Evolutionary conservation across 192 early-diverging fungal genomes (phyloP).

Genomic region (Helicostylum pulchrum): DNA sequence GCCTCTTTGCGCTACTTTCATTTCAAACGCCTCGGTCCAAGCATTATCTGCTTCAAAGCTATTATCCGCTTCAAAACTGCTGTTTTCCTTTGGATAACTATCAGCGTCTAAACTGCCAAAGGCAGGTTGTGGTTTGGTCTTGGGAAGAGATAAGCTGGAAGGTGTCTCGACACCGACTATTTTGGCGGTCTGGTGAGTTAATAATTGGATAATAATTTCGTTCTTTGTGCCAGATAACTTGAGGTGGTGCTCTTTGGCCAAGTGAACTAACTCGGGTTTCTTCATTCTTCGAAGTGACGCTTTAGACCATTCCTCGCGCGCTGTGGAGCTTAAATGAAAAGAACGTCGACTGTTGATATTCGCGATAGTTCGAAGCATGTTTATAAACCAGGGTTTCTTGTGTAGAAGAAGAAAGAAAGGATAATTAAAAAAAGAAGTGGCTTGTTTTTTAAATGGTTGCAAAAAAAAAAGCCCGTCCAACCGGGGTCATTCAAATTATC

Average conservation of each 20-base stretch:
- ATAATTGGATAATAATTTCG: slow-evolving; percentile 20
- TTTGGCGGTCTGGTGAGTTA: slow-evolving; percentile 8
- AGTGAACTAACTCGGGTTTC: slow-evolving; percentile 18
- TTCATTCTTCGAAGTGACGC: slow-evolving; percentile 21
- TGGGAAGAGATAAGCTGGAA: too few species aligned
- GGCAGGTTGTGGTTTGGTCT: neutral
- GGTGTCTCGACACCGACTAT: neutral
- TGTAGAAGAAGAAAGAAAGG: neutral
- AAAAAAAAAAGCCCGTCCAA: neutral
- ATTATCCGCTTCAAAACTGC: neutral
- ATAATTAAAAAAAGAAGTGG: neutral
- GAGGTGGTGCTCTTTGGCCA: slow-evolving; percentile 19
- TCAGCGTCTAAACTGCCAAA: neutral
- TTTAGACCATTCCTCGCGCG: slow-evolving; percentile 8
- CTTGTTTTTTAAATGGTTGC: neutral
- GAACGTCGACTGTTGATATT: neutral
- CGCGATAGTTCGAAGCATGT: neutral
- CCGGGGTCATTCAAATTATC: neutral
- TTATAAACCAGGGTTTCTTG: too few species aligned
- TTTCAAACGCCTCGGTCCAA: slow-evolving; percentile 29
- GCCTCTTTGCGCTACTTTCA: slow-evolving; percentile 23
- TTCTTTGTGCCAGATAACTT: slow-evolving; percentile 23
- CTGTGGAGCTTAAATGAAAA: neutral
- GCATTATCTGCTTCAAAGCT: neutral
- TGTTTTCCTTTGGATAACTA: neutral